Evolutionary conservation across 176 grass and related monocot genomes (phyloP).

Genomic region (Carex cristatella): DNA sequence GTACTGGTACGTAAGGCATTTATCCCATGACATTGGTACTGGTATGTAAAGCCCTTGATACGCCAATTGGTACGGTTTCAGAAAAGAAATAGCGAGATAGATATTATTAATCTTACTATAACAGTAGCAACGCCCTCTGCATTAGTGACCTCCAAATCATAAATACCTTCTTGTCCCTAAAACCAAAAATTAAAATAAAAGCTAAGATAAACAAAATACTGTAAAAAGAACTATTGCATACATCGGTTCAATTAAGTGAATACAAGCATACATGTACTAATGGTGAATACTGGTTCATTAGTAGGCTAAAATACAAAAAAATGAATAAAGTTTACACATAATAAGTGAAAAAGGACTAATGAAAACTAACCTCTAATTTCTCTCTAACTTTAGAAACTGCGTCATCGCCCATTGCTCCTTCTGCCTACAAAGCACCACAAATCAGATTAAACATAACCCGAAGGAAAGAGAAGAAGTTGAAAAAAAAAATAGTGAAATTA

Average conservation of each 20-base stretch:
- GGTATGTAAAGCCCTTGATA: not conserved
- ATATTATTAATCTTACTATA: conserved; percentile 10
- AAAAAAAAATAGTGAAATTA: not conserved
- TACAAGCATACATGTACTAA: not conserved
- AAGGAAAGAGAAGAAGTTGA: not conserved
- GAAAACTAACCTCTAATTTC: conserved; percentile 33
- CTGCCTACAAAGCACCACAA: conserved; percentile 22
- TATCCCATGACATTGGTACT: not conserved
- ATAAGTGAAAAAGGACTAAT: not conserved
- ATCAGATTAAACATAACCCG: not conserved
- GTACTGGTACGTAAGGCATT: not conserved
- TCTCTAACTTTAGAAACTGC: conserved; percentile 16
- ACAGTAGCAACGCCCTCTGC: not conserved
- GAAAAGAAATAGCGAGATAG: not conserved
- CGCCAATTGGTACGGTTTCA: not conserved
- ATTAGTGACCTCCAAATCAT: not conserved
- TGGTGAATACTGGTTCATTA: not conserved
- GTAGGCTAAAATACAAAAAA: not conserved
- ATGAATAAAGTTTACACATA: not conserved
- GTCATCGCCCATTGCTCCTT: conserved; percentile 36
- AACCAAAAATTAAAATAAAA: not conserved
- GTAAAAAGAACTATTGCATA: not conserved
- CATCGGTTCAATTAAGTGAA: conserved; percentile 1
- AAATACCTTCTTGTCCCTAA: not conserved
- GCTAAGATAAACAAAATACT: not conserved